A percentile compares a stretch with the other conserved stretches of the same genome.
These are phyloP conservation scores for Kazachstania viticola DNA, from an alignment of 805 yeast genomes.

Conservation along the genomic window DNA sequence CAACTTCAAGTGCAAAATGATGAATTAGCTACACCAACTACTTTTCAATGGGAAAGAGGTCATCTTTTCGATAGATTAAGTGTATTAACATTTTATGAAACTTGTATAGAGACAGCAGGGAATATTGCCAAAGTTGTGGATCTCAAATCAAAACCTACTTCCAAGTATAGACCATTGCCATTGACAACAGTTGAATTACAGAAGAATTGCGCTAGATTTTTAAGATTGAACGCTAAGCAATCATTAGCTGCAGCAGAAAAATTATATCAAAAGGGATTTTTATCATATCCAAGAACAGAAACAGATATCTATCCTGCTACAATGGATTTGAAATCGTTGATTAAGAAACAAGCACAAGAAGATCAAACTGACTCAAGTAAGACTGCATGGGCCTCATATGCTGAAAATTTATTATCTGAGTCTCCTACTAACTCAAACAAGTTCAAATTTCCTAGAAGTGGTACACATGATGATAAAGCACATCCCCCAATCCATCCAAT, in stretches of 20 bases:
- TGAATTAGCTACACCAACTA: slow-evolving; percentile 25
- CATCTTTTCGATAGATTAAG: slow-evolving; percentile 63
- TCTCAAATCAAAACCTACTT: slow-evolving; percentile 49
- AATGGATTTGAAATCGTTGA: slow-evolving; percentile 56
- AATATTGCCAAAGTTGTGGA: slow-evolving; percentile 40
- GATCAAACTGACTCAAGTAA: slow-evolving; percentile 25
- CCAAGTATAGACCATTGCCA: slow-evolving; percentile 78
- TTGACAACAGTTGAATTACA: slow-evolving; percentile 90
- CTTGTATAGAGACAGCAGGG: slow-evolving; percentile 38
- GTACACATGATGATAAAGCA: slow-evolving; percentile 83
- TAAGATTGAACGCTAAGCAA: slow-evolving; percentile 69
- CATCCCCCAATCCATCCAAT: slow-evolving; percentile 97
- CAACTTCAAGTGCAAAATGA: slow-evolving; percentile 39
- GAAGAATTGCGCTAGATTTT: slow-evolving; percentile 64
- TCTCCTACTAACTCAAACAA: slow-evolving; percentile 23
- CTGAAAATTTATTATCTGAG: slow-evolving; percentile 31
- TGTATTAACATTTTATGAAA: slow-evolving; percentile 53
- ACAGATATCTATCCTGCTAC: slow-evolving; percentile 74
- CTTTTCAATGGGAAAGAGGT: slow-evolving; percentile 61
- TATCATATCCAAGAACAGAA: slow-evolving; percentile 96
- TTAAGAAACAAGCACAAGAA: slow-evolving; percentile 42
- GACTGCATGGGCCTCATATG: slow-evolving; percentile 87
- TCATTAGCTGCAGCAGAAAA: slow-evolving; percentile 74
- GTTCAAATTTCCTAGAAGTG: slow-evolving; percentile 62
- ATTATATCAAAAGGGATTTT: slow-evolving; percentile 71